These are phyloP conservation scores for Lactifluus subvellereus DNA, from an alignment of 768 basidiomycete species.

Conservation along the genomic window DNA sequence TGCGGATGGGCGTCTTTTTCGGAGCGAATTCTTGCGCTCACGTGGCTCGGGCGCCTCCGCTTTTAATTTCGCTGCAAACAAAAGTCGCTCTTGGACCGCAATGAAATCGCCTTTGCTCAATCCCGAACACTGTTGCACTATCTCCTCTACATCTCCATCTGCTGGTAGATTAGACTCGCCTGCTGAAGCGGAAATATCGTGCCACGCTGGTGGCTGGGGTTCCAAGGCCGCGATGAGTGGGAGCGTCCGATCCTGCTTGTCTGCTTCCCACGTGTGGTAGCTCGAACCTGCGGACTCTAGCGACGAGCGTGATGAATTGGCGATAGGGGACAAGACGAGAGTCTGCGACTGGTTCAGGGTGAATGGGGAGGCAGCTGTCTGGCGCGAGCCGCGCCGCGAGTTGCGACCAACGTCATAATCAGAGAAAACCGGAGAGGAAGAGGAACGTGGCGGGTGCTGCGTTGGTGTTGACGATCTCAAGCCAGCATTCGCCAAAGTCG, in stretches of 20 bases:
- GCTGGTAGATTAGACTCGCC: conserved; percentile 45
- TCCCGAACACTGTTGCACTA: conserved; percentile 59
- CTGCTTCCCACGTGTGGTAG: conserved; percentile 75
- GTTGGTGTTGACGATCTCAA: conserved; percentile 66
- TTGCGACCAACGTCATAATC: conserved; percentile 31
- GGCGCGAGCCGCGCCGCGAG: conserved; percentile 14
- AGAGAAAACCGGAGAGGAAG: conserved; percentile 46
- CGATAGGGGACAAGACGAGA: conserved; percentile 62
- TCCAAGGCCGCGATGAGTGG: conserved; percentile 51
- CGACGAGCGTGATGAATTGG: conserved; percentile 74
- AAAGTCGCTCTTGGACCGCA: conserved; percentile 69
- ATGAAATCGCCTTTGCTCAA: conserved; percentile 64
- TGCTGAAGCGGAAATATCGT: conserved; percentile 43
- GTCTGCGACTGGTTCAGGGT: conserved; percentile 47
- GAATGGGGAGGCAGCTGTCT: conserved; percentile 43
- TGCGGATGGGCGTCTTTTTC: conserved; percentile 71
- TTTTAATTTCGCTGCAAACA: conserved; percentile 56
- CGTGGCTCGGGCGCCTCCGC: conserved; percentile 50
- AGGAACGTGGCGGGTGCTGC: conserved; percentile 48
- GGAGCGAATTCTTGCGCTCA: conserved; percentile 62
- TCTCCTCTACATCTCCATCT: conserved; percentile 56
- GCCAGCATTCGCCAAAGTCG: conserved; percentile 37
- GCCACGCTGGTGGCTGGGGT: conserved; percentile 52
- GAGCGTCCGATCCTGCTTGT: conserved; percentile 45
- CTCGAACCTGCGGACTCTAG: conserved; percentile 78